Evolutionary conservation across 2,329 filamentous ascomycete genomes (phyloP).

Genomic region (Rhytidhysteron rufulum): DNA sequence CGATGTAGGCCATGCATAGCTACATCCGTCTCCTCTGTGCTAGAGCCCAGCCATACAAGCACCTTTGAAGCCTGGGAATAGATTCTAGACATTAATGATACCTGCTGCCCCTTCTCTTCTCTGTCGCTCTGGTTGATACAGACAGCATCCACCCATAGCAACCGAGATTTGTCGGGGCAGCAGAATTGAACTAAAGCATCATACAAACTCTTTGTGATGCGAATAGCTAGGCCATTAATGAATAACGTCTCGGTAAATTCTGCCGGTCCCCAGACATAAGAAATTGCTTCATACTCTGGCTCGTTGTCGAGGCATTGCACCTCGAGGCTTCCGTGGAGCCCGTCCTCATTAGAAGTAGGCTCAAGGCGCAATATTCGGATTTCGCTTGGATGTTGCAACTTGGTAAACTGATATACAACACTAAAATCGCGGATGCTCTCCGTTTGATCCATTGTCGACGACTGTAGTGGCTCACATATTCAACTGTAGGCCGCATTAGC

Average conservation of each 20-base stretch:
- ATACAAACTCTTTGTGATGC: neutral
- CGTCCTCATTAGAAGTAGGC: neutral
- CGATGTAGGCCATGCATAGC: slow-evolving; percentile 15
- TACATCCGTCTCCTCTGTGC: slow-evolving; percentile 12
- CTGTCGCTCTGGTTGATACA: slow-evolving; percentile 8
- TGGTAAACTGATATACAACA: neutral
- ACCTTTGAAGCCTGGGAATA: neutral
- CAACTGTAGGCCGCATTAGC: no score
- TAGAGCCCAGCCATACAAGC: slow-evolving; percentile 9
- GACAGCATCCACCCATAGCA: slow-evolving; percentile 8
- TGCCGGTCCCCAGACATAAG: slow-evolving; percentile 10
- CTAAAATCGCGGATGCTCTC: neutral
- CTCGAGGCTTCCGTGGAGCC: neutral
- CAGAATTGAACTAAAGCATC: neutral
- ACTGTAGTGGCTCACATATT: no score
- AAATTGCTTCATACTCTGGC: slow-evolving; percentile 7
- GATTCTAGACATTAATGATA: slow-evolving; percentile 3
- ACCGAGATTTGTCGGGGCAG: neutral
- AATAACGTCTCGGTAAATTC: neutral
- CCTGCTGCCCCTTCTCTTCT: slow-evolving; percentile 3
- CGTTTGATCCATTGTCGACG: neutral
- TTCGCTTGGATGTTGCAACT: neutral
- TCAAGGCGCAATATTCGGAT: neutral
- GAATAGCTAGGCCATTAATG: neutral
- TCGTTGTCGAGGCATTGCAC: neutral